These are phyloP conservation scores for Boechera retrofracta DNA, from an alignment of 345 rosid species.

Conservation along the genomic window DNA sequence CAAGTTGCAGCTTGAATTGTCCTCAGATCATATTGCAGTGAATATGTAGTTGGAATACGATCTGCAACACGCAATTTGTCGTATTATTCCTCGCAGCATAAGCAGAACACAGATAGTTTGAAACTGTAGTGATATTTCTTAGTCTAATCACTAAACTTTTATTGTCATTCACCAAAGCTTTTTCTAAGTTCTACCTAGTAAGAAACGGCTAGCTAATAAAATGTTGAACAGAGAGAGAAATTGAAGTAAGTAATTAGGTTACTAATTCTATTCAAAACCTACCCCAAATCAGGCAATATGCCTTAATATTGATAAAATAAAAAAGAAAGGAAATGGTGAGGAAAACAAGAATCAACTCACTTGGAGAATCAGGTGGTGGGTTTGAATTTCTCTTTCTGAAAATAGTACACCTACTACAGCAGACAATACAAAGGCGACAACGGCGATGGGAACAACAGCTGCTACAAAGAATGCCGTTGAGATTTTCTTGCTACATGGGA, in stretches of 20 bases:
- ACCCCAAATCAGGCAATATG: too few species aligned
- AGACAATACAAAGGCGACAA: background rate
- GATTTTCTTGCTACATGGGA: background rate
- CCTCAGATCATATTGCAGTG: constrained; percentile 18
- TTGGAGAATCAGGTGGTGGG: background rate
- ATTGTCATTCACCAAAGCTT: background rate
- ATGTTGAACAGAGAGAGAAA: background rate
- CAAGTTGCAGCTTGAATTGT: constrained; percentile 32
- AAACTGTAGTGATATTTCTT: background rate
- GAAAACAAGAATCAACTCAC: background rate
- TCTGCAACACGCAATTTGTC: background rate
- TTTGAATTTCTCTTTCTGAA: background rate
- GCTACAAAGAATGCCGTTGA: background rate
- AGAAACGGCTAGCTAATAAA: background rate
- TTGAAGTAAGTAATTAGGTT: background rate
- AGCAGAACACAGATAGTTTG: background rate
- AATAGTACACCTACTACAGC: background rate
- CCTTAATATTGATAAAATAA: background rate
- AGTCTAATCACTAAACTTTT: too few species aligned
- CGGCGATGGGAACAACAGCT: background rate
- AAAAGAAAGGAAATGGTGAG: background rate
- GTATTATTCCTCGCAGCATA: background rate
- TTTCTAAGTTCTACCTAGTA: background rate
- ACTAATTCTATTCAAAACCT: too few species aligned
- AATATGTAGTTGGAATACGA: background rate